A percentile compares a stretch with the other conserved stretches of the same genome.
phyloP scores from a whole-genome alignment of 306 rosid species.

The Quillaja saponaria region DNA sequence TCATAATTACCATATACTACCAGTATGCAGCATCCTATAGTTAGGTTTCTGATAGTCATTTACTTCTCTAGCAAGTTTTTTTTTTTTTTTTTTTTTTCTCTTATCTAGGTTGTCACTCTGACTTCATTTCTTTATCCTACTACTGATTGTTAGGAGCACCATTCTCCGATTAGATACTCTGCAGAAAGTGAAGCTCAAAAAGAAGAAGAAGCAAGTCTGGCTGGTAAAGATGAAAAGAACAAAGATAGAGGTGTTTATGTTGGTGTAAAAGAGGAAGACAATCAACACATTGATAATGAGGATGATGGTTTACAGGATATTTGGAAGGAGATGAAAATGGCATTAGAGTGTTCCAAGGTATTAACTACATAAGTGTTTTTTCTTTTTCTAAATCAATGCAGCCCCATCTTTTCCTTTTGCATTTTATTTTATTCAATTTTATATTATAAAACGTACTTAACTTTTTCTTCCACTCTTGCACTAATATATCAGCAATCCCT shows the following conservation, averaged over 20 bases:
- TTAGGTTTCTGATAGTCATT: too few species aligned
- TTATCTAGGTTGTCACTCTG: too few species aligned
- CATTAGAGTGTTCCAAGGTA: slow-evolving; percentile 54
- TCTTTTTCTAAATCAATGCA: not conserved
- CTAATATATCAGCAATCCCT: not conserved
- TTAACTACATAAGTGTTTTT: not conserved
- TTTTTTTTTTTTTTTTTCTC: too few species aligned
- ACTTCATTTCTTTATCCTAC: too few species aligned
- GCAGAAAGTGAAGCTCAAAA: slow-evolving; percentile 33
- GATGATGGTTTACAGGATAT: slow-evolving; percentile 50
- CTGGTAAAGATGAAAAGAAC: slow-evolving; percentile 25
- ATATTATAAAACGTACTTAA: not conserved
- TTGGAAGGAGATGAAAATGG: slow-evolving; percentile 58
- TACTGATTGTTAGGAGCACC: slow-evolving; percentile 41
- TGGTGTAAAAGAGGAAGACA: slow-evolving; percentile 61
- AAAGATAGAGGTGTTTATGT: slow-evolving; percentile 64
- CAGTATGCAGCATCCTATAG: too few species aligned
- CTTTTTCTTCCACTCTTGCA: not conserved
- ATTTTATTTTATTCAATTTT: not conserved
- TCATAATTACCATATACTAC: too few species aligned
- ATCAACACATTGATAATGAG: slow-evolving; percentile 37
- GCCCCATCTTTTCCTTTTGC: not conserved
- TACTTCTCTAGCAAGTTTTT: too few species aligned
- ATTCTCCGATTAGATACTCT: slow-evolving; percentile 25
- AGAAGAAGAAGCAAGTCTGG: slow-evolving; percentile 23